Percentiles rank a stretch among this genome's conserved stretches.
phyloP scores from a whole-genome alignment of 768 basidiomycete genomes.

The Nevesoporus exiguus region DNA sequence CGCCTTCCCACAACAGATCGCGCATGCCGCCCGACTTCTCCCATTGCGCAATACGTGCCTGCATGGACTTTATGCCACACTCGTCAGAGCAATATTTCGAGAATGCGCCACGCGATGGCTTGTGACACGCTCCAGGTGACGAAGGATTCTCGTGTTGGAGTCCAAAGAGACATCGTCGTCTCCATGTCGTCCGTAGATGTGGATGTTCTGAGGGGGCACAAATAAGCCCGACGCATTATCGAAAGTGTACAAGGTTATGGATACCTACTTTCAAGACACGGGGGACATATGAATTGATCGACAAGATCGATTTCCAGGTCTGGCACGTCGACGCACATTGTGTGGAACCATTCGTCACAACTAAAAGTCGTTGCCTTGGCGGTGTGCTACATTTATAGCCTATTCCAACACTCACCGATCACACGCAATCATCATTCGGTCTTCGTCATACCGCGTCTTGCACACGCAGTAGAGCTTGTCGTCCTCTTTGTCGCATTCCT shows the following conservation, averaged over 20 bases:
- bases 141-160: conserved; percentile 58
- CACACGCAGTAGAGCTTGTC: conserved; percentile 86
- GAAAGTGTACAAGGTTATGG: not conserved
- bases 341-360: conserved; percentile 96
- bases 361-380: conserved; percentile 35
- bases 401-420: conserved; percentile 58
- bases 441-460: conserved; percentile 83
- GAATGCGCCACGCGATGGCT: conserved; percentile 73
- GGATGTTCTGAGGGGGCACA: conserved; percentile 48
- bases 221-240: not conserved
- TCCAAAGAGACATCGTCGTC: conserved; percentile 71
- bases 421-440: conserved; percentile 89
- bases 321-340: conserved; percentile 76
- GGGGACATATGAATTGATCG: conserved; percentile 88
- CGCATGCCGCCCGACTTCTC: conserved; percentile 59
- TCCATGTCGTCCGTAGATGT: conserved; percentile 71
- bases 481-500: conserved; percentile 39
- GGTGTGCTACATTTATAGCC: not conserved
- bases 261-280: conserved; percentile 68
- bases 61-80: conserved; percentile 77
- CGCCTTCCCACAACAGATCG: conserved; percentile 68
- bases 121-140: conserved; percentile 70
- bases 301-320: conserved; percentile 83
- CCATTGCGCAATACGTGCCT: conserved; percentile 58
- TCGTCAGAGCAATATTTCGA: conserved; percentile 93